These are phyloP conservation scores for Halocafeteria seosinensis DNA, from an alignment of 108 stramenopile species.

Conservation along the genomic window DNA sequence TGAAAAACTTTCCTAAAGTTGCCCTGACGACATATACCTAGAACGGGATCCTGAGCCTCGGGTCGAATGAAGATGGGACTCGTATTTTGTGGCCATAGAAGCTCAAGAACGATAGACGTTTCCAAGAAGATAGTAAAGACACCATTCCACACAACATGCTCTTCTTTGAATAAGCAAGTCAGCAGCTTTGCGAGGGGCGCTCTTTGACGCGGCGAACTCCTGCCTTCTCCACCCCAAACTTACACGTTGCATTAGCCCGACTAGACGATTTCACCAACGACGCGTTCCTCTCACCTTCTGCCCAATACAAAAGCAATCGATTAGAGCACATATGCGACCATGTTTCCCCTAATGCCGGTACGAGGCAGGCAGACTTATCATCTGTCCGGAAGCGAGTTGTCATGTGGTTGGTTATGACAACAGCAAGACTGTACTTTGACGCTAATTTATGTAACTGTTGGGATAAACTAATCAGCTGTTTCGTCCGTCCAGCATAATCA, in stretches of 20 bases:
- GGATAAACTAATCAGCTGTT: slow-evolving; percentile 45
- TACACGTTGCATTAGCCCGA: neutral
- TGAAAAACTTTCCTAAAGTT: no score
- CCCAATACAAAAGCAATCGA: slow-evolving; percentile 37
- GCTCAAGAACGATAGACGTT: no score
- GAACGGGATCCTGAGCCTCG: no score
- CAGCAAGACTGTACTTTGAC: slow-evolving; percentile 42
- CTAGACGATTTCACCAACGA: neutral
- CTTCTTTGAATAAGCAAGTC: no score
- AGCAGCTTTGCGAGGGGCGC: no score
- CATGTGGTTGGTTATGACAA: slow-evolving; percentile 81
- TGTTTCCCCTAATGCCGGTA: slow-evolving; percentile 74
- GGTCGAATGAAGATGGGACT: no score
- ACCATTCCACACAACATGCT: no score
- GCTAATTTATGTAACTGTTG: slow-evolving; percentile 53
- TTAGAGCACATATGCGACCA: slow-evolving; percentile 82
- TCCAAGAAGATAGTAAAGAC: no score
- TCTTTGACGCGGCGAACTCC: neutral
- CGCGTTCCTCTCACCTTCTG: neutral
- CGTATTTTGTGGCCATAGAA: no score
- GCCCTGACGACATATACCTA: no score
- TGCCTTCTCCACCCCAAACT: neutral
- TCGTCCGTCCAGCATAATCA: slow-evolving; percentile 42
- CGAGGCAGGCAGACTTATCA: slow-evolving; percentile 5
- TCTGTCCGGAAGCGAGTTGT: slow-evolving; percentile 47